Evolutionary conservation across 192 early-diverging fungal species (phyloP).

Genomic region (Lobosporangium transversale): DNA sequence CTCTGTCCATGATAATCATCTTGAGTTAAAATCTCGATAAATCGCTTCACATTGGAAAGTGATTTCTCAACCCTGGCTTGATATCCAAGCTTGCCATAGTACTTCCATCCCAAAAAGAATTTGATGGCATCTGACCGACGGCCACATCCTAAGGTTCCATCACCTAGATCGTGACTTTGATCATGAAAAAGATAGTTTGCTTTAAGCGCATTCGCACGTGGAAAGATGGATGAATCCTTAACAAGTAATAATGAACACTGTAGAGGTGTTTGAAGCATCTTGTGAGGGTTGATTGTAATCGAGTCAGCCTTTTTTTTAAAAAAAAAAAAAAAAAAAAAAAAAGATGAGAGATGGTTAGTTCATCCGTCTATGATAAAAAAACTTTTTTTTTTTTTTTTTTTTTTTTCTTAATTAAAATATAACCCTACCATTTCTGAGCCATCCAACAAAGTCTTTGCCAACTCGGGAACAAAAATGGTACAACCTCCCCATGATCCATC

Average conservation of each 20-base stretch:
- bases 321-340: slow-evolving; percentile 15
- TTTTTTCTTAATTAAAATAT: too few species aligned
- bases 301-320: slow-evolving; percentile 78
- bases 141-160: slow-evolving; percentile 83
- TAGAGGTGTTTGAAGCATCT: slow-evolving; percentile 79
- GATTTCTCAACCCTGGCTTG: slow-evolving; percentile 66
- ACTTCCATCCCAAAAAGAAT: slow-evolving; percentile 82
- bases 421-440: slow-evolving; percentile 59
- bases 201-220: slow-evolving; percentile 66
- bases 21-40: slow-evolving; percentile 52
- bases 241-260: slow-evolving; percentile 83
- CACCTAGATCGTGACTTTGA: slow-evolving; percentile 74
- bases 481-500: slow-evolving; percentile 86
- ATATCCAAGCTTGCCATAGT: slow-evolving; percentile 73
- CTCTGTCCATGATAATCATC: slow-evolving; percentile 34
- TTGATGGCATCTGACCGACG: slow-evolving; percentile 83
- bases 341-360: neutral
- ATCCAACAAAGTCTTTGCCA: slow-evolving; percentile 54
- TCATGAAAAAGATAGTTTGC: slow-evolving; percentile 79
- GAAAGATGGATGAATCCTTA: slow-evolving; percentile 63
- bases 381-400: too few species aligned
- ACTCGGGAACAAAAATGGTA: slow-evolving; percentile 65
- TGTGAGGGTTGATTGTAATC: slow-evolving; percentile 84
- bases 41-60: slow-evolving; percentile 57
- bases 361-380: neutral